Percentiles rank a stretch among this genome's conserved stretches.
Conservation (phyloP, 2,329 filamentous ascomycete species). For the Huntiella decipiens region DNA sequence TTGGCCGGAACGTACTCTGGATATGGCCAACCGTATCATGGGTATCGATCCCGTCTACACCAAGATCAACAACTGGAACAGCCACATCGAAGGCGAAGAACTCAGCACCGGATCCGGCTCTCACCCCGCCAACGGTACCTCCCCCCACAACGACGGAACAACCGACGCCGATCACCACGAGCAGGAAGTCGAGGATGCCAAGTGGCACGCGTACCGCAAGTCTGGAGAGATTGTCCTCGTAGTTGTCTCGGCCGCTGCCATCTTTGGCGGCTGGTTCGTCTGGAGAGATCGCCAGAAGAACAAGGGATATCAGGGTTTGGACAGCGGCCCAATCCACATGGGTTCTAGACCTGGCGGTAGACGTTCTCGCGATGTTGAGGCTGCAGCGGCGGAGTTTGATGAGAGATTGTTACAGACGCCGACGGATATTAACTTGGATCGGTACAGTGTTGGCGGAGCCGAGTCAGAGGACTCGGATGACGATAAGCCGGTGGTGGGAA, state of each 20-base stretch:
- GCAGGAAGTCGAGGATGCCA: constrained; percentile 58
- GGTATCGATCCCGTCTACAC: constrained; percentile 78
- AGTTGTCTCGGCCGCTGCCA: constrained; percentile 56
- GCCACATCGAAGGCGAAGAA: constrained; percentile 58
- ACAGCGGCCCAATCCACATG: constrained; percentile 16
- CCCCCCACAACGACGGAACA: constrained; percentile 27
- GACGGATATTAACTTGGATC: constrained; percentile 22
- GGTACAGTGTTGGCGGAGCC: constrained; percentile 35
- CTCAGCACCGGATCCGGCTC: constrained; percentile 33
- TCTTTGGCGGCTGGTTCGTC: constrained; percentile 54
- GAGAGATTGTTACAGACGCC: constrained; percentile 36
- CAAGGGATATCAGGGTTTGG: constrained; percentile 33
- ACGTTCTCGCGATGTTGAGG: constrained; percentile 33
- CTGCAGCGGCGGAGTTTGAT: constrained; percentile 43
- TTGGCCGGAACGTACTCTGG: constrained; percentile 63
- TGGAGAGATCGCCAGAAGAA: constrained; percentile 42
- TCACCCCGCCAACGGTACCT: constrained; percentile 29
- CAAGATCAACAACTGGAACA: constrained; percentile 42
- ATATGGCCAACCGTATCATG: constrained; percentile 97
- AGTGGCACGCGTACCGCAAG: constrained; percentile 75
- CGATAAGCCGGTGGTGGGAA: constrained; percentile 11
- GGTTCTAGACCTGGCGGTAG: constrained; percentile 15
- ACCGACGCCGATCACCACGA: constrained; percentile 41
- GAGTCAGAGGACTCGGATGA: constrained; percentile 29
- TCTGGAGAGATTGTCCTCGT: constrained; percentile 73